Evolutionary conservation across 768 basidiomycete genomes (phyloP), one percentile per base, ranked within the genome.

Genomic region (Amylocystis lapponica): DNA sequence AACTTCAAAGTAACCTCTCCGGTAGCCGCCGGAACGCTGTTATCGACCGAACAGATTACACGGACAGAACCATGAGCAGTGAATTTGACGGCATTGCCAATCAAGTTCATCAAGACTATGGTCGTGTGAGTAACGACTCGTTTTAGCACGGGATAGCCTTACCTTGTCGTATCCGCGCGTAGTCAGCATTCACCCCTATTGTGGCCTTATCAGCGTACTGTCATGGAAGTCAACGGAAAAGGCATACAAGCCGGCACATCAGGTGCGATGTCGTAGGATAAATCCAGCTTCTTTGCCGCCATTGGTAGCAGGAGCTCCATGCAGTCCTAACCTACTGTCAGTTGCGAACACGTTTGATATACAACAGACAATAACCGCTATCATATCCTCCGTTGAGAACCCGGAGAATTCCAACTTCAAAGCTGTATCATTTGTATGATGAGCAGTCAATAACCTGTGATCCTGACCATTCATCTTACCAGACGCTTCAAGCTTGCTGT

Each of bases 51-150:
- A 53, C 81, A 82, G 2, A 66, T 69, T 16, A 84, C 79, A 27
- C 75, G 71, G 19, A 87, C 82, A 32, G 70, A 79, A 7, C 85
- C 83, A 16, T 58, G 64, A 1, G 72, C 68, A 2, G 83, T 85
- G 58, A 86, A 87, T 53, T 86, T 87, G 42, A 86, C 78, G 3
- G 82, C 82, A 54, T 87, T 87, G 7, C 82, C 83, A 36, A 86
- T 80, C 37, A 86, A 60, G 56, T 87, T 87, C 82, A 85, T 85
- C 17, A 86, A 61, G 9, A 85, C 83, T 83, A 50, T 2, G 16
- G 19, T 13, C 26, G 34, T 27, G 36, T 27, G 35, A 20, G 25
- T 5, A 5, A 45, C 20, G 36, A 23, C 12, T 27, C 29, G 45
- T 20, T 19, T 20, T 41, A 43, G 32, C 10, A 38, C n/a, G 2